Evolutionary conservation across 257 asterid species (phyloP), one percentile per base, ranked within the genome.

Genomic region (Apocynum venetum): DNA sequence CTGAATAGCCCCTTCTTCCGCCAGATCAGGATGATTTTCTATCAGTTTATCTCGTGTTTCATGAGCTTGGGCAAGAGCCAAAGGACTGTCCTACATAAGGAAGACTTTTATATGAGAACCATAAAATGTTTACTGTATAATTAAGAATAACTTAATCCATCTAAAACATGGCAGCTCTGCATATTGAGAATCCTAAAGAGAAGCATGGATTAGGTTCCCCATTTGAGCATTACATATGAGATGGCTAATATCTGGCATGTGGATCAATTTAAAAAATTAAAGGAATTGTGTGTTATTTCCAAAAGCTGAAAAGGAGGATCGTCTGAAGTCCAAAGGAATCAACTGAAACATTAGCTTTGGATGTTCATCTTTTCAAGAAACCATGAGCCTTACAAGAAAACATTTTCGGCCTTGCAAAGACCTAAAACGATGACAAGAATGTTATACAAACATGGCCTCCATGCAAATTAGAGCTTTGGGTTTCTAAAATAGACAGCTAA

Each of bases 1-100:
- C 79, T 89, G 90, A 73, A 96, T 87, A 3, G 98, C 96, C 57
- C 98, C 98, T 25, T 92, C 93, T 84, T 96, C 97, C 73, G 97
- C 97, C 83, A 96, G 82, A 82, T 91, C 93, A 6, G 98, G 96
- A 79, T 91, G 93, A 20, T 91, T 85, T 46, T 83, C 84, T 59
- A 91, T 91, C 77, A 96, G 89, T 72, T 89, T 93, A 31, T 81
- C 96, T 25, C 93, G 90, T 25, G 99, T 96, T 86, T 96, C 98
- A 78, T 90, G 84, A 80, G 99, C 99, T 88, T 96, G 98, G 35
- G 99, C 99, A 46, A 96, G 97, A 78, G 99, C 99, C 76, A 96
- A 81, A 52, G 98, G 99, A 83, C 99, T 96, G 96, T 88, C 88
- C 91, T 83, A 90, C 85, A 83, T 87, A 84, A 79, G 82, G 60